These are phyloP conservation scores for Mucor mucedo DNA, from an alignment of 371 early-diverging fungal genomes.

Conservation along the genomic window DNA sequence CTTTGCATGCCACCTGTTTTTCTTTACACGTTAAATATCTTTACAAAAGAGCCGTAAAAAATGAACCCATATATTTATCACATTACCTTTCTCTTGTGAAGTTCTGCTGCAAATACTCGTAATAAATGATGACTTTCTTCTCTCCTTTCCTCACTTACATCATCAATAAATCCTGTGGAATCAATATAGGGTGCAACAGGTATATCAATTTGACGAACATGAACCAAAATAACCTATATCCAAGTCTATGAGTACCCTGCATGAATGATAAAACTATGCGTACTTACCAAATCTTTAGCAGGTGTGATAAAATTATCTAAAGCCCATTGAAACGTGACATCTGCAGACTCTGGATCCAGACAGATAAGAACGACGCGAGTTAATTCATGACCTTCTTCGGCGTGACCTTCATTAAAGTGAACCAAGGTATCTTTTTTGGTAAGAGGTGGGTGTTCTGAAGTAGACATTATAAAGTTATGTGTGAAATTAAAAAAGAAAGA, in stretches of 20 bases:
- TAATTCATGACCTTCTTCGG: constrained; percentile 18
- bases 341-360: constrained; percentile 44
- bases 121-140: constrained; percentile 48
- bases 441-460: constrained; percentile 5
- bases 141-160: constrained; percentile 43
- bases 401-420: constrained; percentile 3
- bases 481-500: background rate
- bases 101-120: constrained; percentile 34
- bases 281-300: constrained; percentile 42
- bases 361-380: constrained; percentile 44
- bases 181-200: constrained; percentile 49
- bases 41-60: too few relatives aligned
- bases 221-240: constrained; percentile 37
- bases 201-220: constrained; percentile 44
- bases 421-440: constrained; percentile 20
- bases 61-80: background rate
- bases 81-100: constrained; percentile 38
- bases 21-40: background rate
- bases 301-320: constrained; percentile 49
- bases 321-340: constrained; percentile 55
- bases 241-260: background rate
- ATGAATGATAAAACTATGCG: background rate
- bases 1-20: constrained; percentile 57
- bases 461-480: background rate
- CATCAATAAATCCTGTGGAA: constrained; percentile 41